Conservation (phyloP, 2,329 filamentous ascomycete genomes). For the Aspergillus aculeatus region DNA sequence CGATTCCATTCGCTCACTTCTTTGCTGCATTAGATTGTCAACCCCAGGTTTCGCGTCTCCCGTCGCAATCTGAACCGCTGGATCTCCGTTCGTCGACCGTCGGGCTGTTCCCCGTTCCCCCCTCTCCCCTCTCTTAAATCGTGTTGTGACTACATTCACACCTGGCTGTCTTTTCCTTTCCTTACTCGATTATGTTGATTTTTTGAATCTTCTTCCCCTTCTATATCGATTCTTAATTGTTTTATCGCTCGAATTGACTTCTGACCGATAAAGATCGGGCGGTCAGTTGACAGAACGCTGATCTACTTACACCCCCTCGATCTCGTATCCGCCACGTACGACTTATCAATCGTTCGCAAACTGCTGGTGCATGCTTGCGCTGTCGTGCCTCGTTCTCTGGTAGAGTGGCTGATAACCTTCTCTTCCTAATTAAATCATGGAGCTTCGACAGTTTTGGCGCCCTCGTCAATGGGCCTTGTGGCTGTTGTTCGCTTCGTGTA, state of each 20-base stretch:
- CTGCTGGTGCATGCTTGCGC: slow-evolving; percentile 11
- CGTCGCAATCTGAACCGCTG: slow-evolving; percentile 4
- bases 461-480: slow-evolving; percentile 34
- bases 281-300: slow-evolving; percentile 7
- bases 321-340: slow-evolving; percentile 21
- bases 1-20: slow-evolving; percentile 12
- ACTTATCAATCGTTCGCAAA: slow-evolving; percentile 3
- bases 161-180: slow-evolving; percentile 1
- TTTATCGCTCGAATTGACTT: slow-evolving; percentile 2
- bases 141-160: neutral
- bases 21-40: neutral
- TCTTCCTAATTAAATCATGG: slow-evolving; percentile 16
- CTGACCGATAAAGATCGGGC: neutral
- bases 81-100: neutral
- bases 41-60: neutral
- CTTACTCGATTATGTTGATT: neutral
- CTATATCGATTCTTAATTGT: neutral
- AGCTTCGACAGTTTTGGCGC: slow-evolving; percentile 13
- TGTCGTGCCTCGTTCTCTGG: slow-evolving; percentile 9
- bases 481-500: slow-evolving; percentile 52
- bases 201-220: neutral
- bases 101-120: neutral
- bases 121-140: neutral
- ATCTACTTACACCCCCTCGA: slow-evolving; percentile 12
- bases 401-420: slow-evolving; percentile 8